These are phyloP conservation scores for Mucor sp. DNA, from an alignment of 371 early-diverging fungal genomes.

Conservation along the genomic window DNA sequence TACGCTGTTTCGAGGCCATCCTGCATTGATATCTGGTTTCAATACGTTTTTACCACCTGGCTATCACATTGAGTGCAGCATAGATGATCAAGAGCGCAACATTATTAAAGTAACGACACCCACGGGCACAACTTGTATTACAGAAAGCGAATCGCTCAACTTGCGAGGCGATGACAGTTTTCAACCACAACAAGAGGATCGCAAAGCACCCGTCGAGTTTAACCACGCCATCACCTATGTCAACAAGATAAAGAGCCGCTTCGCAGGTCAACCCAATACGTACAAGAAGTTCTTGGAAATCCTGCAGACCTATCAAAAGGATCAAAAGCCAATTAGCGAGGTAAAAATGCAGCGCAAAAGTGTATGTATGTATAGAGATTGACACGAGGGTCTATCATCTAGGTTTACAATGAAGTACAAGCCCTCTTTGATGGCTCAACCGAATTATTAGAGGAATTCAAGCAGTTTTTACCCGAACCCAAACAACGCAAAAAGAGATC, in stretches of 20 bases:
- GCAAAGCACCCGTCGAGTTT: slow-evolving; percentile 80
- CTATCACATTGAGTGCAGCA: slow-evolving; percentile 88
- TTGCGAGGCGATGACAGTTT: neutral
- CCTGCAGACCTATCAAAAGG: slow-evolving; percentile 92
- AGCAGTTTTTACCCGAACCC: slow-evolving; percentile 83
- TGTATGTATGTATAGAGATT: too few relatives aligned
- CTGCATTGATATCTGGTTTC: slow-evolving; percentile 94
- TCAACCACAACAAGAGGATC: neutral
- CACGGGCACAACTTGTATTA: slow-evolving; percentile 61
- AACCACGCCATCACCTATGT: slow-evolving; percentile 97
- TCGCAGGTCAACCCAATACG: slow-evolving; percentile 83
- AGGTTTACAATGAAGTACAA: slow-evolving; percentile 78
- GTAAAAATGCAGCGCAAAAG: slow-evolving; percentile 28
- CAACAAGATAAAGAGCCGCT: slow-evolving; percentile 96
- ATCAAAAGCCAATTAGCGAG: slow-evolving; percentile 88
- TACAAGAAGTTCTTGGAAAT: slow-evolving; percentile 96
- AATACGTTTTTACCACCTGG: slow-evolving; percentile 99
- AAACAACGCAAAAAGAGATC: slow-evolving; percentile 18
- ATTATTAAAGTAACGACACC: slow-evolving; percentile 90
- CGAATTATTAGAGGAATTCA: slow-evolving; percentile 92
- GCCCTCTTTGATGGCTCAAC: slow-evolving; percentile 78
- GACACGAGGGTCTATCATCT: neutral
- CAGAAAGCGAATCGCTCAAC: slow-evolving; percentile 9
- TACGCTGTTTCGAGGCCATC: slow-evolving; percentile 91
- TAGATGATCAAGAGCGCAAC: slow-evolving; percentile 69